Conservation (phyloP, 352 stramenopile species). For the Phytopythium mirpurense region DNA sequence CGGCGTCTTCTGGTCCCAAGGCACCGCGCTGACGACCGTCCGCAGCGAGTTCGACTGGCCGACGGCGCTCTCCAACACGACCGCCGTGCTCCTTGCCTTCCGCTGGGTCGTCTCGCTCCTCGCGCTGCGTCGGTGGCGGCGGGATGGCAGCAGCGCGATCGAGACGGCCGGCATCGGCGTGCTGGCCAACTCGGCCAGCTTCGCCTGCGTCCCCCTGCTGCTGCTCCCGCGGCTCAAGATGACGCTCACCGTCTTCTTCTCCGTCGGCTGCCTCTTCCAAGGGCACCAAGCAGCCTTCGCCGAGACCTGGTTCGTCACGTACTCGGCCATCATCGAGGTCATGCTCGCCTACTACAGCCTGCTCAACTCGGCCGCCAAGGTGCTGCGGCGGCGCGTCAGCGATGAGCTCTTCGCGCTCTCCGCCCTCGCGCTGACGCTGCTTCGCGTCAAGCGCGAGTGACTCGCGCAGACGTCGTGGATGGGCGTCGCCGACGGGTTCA, state of each 20-base stretch:
- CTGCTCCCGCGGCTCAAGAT: constrained; percentile 7
- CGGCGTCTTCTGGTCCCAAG: constrained; percentile 23
- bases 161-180: constrained; percentile 8
- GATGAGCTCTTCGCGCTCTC: constrained; percentile 9
- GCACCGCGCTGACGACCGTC: not conserved
- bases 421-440: not conserved
- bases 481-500: constrained; percentile 2
- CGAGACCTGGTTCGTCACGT: constrained; percentile 14
- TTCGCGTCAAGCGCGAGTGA: not conserved
- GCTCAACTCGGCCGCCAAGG: constrained; percentile 10
- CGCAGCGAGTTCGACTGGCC: constrained; percentile 1
- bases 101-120: constrained; percentile 2
- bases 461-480: constrained; percentile 1
- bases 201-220: constrained; percentile 6
- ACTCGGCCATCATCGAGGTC: constrained; percentile 10
- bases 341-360: constrained; percentile 9
- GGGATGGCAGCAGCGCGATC: not conserved
- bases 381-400: constrained; percentile 4
- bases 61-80: not conserved
- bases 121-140: not conserved
- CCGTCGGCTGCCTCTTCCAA: constrained; percentile 7
- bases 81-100: not conserved
- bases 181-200: constrained; percentile 10
- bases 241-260: constrained; percentile 8
- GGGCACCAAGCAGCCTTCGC: constrained; percentile 5